Evolutionary conservation across 345 rosid species (phyloP), one percentile per base, ranked within the genome.

Genomic region (Eutrema heterophyllum): DNA sequence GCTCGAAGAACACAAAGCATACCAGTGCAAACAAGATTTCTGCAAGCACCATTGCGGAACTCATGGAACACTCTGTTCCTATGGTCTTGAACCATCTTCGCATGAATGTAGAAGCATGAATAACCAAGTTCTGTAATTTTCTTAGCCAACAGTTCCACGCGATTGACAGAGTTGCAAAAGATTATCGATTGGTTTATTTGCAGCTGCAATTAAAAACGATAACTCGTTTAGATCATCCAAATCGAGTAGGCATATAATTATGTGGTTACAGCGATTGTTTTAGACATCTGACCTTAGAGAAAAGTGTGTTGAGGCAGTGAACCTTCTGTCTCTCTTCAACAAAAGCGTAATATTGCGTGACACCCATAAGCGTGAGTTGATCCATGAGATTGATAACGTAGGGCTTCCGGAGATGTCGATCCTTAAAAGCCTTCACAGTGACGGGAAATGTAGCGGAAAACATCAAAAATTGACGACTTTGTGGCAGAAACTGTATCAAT

Each of bases 261-360:
- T 49, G 14, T 18, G 39, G 76, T 71, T 48, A 32, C 33, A 9
- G 55, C n/a, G 35, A 24, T 55, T 14, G 32, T 10, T 63, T 7
- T 60, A 62, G 65, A 53, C 57, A 60, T 57, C 80, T 60, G 64
- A 96, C 99, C 99, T 96, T 96, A 4, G 98, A 90, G 88, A 96
- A 96, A 60, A 96, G 97, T 6, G 99, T 96, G 88, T 92, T 92
- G 35, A 96, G 89, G 81, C 99, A 96, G 84, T 96, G 99, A 67
- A 96, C 98, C 87, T 96, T 96, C 90, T 96, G 99, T 45, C 99
- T 88, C 83, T 96, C 99, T 83, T 96, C 99, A 78, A 96, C 99
- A 85, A 92, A 96, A 65, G 99, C 99, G 82, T 96, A 96, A 66
- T 6, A 96, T 72, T 96, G 99, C 0, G 98, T 92, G 78, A 96